Conservation (phyloP, 805 yeast genomes). For the Brettanomyces bruxellensis region DNA sequence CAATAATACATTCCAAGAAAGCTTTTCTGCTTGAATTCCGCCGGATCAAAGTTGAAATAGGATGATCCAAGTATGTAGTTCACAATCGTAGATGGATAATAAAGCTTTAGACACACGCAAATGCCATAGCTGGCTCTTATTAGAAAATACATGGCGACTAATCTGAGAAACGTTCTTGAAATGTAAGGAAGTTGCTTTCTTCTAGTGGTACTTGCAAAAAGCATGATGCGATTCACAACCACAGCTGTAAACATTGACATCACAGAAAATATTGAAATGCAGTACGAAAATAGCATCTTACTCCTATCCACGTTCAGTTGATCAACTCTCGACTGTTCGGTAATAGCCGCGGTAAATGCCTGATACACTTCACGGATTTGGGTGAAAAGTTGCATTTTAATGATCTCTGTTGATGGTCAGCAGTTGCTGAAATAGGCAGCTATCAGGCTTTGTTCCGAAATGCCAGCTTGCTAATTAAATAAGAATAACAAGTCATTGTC, state of each 20-base stretch:
- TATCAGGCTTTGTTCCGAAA: too few species aligned
- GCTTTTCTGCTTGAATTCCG: slow-evolving; percentile 13
- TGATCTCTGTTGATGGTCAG: too few species aligned
- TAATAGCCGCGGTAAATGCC: slow-evolving; percentile 23
- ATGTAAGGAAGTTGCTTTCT: slow-evolving; percentile 26
- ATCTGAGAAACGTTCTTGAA: slow-evolving; percentile 27
- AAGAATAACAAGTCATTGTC: too few species aligned
- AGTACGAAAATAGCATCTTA: slow-evolving; percentile 39
- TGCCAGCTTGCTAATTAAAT: too few species aligned
- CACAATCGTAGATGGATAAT: slow-evolving; percentile 3
- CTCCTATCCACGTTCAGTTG: slow-evolving; percentile 20
- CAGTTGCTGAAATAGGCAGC: too few species aligned
- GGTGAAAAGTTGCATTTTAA: too few species aligned
- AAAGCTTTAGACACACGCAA: slow-evolving; percentile 12
- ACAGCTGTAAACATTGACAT: slow-evolving; percentile 52
- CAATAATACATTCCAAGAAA: slow-evolving; percentile 22
- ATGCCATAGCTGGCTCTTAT: slow-evolving; percentile 28
- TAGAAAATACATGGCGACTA: slow-evolving; percentile 28
- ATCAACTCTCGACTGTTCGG: slow-evolving; percentile 23
- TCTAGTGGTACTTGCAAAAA: slow-evolving; percentile 46
- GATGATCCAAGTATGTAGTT: slow-evolving; percentile 5
- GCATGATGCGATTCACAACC: slow-evolving; percentile 45
- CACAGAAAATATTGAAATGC: slow-evolving; percentile 40
- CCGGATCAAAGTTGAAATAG: slow-evolving; percentile 18
- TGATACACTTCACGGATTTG: too few species aligned